phyloP scores from a whole-genome alignment of 306 rosid genomes.

The Acacia melanoxylon region DNA sequence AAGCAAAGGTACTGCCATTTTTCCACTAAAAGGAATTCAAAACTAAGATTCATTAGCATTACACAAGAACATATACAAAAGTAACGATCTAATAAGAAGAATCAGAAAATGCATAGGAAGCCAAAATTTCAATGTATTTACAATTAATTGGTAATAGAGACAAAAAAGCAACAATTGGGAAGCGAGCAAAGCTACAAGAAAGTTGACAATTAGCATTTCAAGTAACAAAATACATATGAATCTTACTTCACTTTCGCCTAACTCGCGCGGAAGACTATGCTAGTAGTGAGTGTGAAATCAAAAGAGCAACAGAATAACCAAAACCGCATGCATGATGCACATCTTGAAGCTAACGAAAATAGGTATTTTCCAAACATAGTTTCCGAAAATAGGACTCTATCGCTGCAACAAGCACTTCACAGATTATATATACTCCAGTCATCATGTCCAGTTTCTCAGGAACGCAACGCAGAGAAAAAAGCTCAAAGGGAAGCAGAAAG shows the following conservation, averaged over 20 bases:
- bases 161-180: background rate
- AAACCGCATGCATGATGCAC: background rate
- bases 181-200: background rate
- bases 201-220: background rate
- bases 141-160: background rate
- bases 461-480: background rate
- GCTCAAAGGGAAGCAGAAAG: background rate
- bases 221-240: background rate
- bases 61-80: background rate
- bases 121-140: background rate
- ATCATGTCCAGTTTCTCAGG: background rate
- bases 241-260: background rate
- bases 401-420: background rate
- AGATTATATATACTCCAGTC: background rate
- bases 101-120: background rate
- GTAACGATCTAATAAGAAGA: background rate
- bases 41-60: background rate
- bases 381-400: background rate
- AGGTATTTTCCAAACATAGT: background rate
- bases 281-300: background rate
- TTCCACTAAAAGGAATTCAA: background rate
- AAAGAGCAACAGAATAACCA: background rate
- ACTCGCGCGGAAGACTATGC: background rate
- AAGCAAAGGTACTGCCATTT: slow-evolving; percentile 74
- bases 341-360: background rate